Evolutionary conservation across 768 basidiomycete genomes (phyloP).

Genomic region (Infundibulicybe gibba): DNA sequence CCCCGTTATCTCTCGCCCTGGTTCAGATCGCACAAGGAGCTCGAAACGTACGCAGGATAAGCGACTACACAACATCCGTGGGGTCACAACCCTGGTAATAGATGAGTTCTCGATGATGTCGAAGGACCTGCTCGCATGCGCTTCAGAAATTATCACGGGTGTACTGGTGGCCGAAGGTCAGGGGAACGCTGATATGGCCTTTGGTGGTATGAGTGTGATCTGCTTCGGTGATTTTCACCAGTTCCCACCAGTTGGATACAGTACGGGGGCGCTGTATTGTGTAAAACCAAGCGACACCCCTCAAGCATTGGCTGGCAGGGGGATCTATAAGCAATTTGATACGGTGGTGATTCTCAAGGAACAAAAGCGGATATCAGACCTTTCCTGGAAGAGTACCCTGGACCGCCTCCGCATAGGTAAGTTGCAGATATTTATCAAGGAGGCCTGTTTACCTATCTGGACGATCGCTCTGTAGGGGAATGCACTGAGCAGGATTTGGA

Average conservation of each 20-base stretch:
- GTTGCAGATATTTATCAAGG: too few species aligned
- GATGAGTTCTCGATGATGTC: constrained; percentile 40
- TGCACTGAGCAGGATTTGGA: too few species aligned
- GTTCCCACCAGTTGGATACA: constrained; percentile 34
- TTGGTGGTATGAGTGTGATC: constrained; percentile 36
- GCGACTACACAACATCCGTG: constrained; percentile 11
- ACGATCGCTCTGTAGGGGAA: too few species aligned
- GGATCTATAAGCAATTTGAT: constrained; percentile 21
- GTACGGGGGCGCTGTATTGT: constrained; percentile 19
- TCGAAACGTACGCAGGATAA: not conserved
- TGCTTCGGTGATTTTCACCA: constrained; percentile 41
- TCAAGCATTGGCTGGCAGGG: constrained; percentile 12
- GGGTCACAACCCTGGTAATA: constrained; percentile 24
- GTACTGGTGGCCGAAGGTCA: constrained; percentile 2
- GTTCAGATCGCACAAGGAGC: too few species aligned
- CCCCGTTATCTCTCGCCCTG: too few species aligned
- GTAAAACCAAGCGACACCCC: not conserved
- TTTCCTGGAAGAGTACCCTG: constrained; percentile 25
- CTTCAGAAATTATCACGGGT: constrained; percentile 15
- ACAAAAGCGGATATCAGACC: constrained; percentile 29
- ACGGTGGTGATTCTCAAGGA: constrained; percentile 31
- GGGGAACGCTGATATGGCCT: constrained; percentile 11
- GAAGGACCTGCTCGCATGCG: constrained; percentile 12
- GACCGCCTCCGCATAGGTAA: not conserved
- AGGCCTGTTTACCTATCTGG: too few species aligned